These are phyloP conservation scores for Onygena corvina DNA, from an alignment of 2,329 filamentous ascomycete genomes.

Conservation along the genomic window DNA sequence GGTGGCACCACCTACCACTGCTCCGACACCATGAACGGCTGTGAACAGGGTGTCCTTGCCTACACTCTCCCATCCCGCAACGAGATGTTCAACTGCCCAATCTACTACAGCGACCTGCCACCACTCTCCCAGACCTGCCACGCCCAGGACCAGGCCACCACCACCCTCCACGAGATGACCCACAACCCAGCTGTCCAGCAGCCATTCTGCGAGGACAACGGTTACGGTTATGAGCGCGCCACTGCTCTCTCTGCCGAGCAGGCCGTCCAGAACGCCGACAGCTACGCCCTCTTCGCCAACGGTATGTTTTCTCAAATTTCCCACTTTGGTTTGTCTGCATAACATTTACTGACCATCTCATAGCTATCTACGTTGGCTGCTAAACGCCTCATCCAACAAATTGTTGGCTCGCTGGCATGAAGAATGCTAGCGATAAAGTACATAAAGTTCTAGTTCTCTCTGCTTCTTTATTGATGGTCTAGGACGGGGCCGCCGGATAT, in stretches of 20 bases:
- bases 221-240: slow-evolving; percentile 45
- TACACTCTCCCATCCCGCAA: slow-evolving; percentile 47
- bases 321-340: not conserved
- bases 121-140: slow-evolving; percentile 44
- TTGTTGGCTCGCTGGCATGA: not conserved
- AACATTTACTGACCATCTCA: not conserved
- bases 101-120: slow-evolving; percentile 43
- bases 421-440: not conserved
- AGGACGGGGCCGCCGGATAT: not conserved
- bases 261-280: slow-evolving; percentile 55
- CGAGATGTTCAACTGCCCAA: slow-evolving; percentile 50
- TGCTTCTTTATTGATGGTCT: not conserved
- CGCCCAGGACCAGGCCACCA: slow-evolving; percentile 53
- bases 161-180: slow-evolving; percentile 54
- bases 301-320: slow-evolving; percentile 24
- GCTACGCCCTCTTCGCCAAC: slow-evolving; percentile 46
- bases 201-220: slow-evolving; percentile 49
- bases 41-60: slow-evolving; percentile 44
- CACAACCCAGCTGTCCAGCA: slow-evolving; percentile 43
- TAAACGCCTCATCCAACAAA: not conserved
- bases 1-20: slow-evolving; percentile 48
- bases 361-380: slow-evolving; percentile 9
- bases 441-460: not conserved
- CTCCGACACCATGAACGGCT: slow-evolving; percentile 45
- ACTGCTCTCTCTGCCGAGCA: slow-evolving; percentile 36